These are phyloP conservation scores for Albophoma yamanashiensis DNA, from an alignment of 2,329 filamentous ascomycete genomes.

Conservation along the genomic window DNA sequence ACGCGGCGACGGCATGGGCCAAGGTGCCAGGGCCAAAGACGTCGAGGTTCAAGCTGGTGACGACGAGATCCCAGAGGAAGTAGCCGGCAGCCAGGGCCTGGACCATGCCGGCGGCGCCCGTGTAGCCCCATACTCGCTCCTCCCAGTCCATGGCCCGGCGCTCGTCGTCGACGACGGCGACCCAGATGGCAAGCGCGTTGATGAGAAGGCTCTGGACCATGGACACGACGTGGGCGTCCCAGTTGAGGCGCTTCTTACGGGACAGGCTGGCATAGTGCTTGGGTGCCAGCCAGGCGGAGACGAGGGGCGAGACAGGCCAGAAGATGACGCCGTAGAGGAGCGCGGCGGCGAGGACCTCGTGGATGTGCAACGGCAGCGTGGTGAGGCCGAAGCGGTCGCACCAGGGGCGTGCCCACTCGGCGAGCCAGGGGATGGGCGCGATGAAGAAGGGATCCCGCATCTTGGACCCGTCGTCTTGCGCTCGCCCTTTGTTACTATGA, in stretches of 20 bases:
- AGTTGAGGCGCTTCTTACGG: constrained; percentile 58
- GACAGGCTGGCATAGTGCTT: constrained; percentile 52
- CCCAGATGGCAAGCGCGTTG: constrained; percentile 61
- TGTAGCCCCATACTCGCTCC: constrained; percentile 69
- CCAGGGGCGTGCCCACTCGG: constrained; percentile 48
- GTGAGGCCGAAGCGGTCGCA: constrained; percentile 51
- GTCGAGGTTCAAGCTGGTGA: constrained; percentile 56
- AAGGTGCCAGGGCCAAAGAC: constrained; percentile 70
- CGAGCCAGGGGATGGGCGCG: constrained; percentile 46
- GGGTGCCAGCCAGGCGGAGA: constrained; percentile 54
- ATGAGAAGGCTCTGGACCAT: constrained; percentile 67
- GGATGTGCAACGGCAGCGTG: constrained; percentile 64
- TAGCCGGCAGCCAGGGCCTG: constrained; percentile 71
- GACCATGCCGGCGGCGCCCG: constrained; percentile 58
- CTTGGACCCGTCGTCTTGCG: constrained; percentile 7
- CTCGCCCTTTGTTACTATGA: not conserved
- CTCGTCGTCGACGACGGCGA: constrained; percentile 59
- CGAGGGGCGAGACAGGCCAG: constrained; percentile 52
- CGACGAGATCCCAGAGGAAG: constrained; percentile 71
- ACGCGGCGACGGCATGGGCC: constrained; percentile 64
- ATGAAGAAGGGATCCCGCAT: constrained; percentile 70
- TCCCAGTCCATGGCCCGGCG: constrained; percentile 54
- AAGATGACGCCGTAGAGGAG: constrained; percentile 60
- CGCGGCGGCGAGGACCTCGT: constrained; percentile 61
- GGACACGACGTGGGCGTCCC: constrained; percentile 82